Evolutionary conservation across 106 monocot genomes (phyloP).

Genomic region (Posidonia australis): DNA sequence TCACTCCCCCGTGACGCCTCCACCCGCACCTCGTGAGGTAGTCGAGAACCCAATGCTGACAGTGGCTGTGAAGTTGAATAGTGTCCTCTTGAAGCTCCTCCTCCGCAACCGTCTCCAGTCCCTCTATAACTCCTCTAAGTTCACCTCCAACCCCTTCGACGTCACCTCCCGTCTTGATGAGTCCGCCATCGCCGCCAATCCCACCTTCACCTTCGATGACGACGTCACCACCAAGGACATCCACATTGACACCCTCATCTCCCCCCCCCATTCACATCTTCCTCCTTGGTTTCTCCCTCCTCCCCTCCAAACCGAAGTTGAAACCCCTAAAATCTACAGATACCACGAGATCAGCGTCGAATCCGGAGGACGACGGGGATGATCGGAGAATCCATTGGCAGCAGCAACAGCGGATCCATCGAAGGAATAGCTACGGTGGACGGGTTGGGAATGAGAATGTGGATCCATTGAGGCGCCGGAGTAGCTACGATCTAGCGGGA

Average conservation of each 20-base stretch:
- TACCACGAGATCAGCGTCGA: neutral
- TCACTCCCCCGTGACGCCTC: too few relatives aligned
- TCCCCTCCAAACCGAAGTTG: neutral
- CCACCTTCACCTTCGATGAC: constrained; percentile 24
- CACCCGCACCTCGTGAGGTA: too few relatives aligned
- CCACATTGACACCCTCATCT: constrained; percentile 78
- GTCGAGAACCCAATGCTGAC: constrained; percentile 20
- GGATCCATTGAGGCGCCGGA: constrained; percentile 11
- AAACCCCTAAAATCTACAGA: too few relatives aligned
- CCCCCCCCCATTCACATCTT: too few relatives aligned
- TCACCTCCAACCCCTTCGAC: constrained; percentile 4
- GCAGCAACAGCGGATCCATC: too few relatives aligned
- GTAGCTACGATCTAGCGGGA: too few relatives aligned
- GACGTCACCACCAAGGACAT: too few relatives aligned
- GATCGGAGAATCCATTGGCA: too few relatives aligned
- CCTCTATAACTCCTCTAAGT: constrained; percentile 4
- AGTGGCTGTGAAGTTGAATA: constrained; percentile 43
- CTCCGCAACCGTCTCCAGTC: constrained; percentile 37
- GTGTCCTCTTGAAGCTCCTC: constrained; percentile 47
- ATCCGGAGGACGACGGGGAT: too few relatives aligned
- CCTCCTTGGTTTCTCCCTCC: too few relatives aligned
- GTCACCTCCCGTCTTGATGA: constrained; percentile 49
- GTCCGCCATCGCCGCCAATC: constrained; percentile 24
- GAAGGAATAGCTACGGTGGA: too few relatives aligned
- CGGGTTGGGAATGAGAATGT: neutral